Evolutionary conservation across 2,329 filamentous ascomycete genomes (phyloP), one percentile per base, ranked within the genome.

Genomic region (Pezicula carpinea): DNA sequence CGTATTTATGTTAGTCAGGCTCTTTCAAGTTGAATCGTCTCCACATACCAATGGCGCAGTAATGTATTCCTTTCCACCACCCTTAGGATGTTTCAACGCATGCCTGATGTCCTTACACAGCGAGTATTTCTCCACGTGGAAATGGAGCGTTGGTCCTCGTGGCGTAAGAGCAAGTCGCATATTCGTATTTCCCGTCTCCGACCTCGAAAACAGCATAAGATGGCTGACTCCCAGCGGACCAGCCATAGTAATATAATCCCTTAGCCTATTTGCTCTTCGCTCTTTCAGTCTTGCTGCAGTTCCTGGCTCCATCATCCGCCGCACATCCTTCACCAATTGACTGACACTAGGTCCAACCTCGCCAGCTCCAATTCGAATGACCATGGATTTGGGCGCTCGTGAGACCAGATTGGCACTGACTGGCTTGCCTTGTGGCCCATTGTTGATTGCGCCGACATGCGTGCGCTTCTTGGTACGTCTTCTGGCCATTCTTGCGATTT

Each of bases 241-340:
- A 49, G 89, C 87, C 93, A 99, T 99, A 53, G 89, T 87, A 29
- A 90, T 85, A 68, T 96, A 99, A 70, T 99, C 93, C 63, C 87
- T 83, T 56, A 97, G 71, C 62, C 85, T 84, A 71, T 99, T 97
- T 33, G 83, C 86, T 69, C 87, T 83, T 55, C 93, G 79, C 73
- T 97, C 92, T 72, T 90, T 95, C 56, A 99, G 68, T 49, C 92
- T 80, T 52, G 84, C 85, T 3, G 93, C 93, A 4, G 93, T 99
- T 45, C 90, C 88, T 1, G 93, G 93, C 69, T 97, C 90, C 90
- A 99, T 95, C 72, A 97, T 92, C 46, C 78, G 77, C 59, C 93
- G 83, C 49, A 97, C 87, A 71, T 99, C 93, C 58, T 87, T 83
- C 18, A 92, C 91, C 58, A 99, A 75, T 70, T 97, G 91, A 65